Base-by-base conservation (phyloP, 2,329 filamentous ascomycete species). In the Botryotinia calthae region DNA sequence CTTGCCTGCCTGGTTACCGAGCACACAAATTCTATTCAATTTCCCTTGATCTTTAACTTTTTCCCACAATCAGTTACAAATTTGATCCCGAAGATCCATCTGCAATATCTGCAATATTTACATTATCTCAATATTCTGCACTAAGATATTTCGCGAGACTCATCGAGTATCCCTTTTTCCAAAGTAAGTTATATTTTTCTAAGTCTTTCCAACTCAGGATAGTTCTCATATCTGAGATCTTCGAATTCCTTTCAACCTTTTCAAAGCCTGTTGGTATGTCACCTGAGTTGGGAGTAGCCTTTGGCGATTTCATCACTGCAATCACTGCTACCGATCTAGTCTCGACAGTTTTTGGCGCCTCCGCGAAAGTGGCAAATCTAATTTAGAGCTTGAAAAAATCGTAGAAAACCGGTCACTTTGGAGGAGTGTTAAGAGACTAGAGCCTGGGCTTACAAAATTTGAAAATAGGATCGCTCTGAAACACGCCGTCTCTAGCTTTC, bases 261-360 rank as follows among this genome's bases (percentile, higher is more conserved):
- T 1, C 2, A 10, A 12, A 5, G 6, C 34, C 28, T 40, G 0
- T 2, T 8, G 4, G 22, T 42, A 73, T 72, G 44, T 73, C 66
- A 6, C 44, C 70, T 12, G 70, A 59, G 63, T 72, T 71, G 56
- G 66, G 78, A 14, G 76, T 81, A 69, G 79, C 76, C n/a, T 64
- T 74, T 51, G 74, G 79, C 56, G 76, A 80, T 71, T 77, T 81
- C 70, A 75, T 81, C 64, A 73, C 79, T 22, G 76, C 77, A 68
- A 75, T 81, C 64, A 73, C 79, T 22, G 76, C 77, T 22, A 63
- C 77, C 20, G 75, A 77, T 54, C 71, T 81, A 14, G 73, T 80
- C 14, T 61, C 72, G 14, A 76, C 76, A 9, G 74, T 78, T 34
- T 46, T 77, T 25, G 71, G 72, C n/a, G 74, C 73, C 72, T 81